phyloP scores from a whole-genome alignment of 768 basidiomycete genomes.

The Aureoboletus auriporus region DNA sequence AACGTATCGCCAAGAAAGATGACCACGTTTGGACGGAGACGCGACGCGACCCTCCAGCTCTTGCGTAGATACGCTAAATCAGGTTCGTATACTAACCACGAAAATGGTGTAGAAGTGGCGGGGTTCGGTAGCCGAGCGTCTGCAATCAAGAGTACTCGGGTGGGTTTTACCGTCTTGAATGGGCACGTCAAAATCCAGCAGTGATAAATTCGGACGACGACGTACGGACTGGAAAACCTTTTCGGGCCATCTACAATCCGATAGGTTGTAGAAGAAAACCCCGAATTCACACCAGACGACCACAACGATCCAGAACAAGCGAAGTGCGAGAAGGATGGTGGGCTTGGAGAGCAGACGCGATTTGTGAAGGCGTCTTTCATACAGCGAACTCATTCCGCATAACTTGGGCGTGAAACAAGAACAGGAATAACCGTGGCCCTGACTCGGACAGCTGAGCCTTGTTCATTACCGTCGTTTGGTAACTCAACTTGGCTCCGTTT shows the following conservation, averaged over 20 bases:
- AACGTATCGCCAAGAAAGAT: conserved; percentile 79
- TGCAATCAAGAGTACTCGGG: conserved; percentile 63
- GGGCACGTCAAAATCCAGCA: not conserved
- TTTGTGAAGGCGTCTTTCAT: conserved; percentile 24
- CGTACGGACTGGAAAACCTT: conserved; percentile 25
- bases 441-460: no score
- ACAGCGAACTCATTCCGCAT: conserved; percentile 27
- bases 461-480: no score
- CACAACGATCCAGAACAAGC: conserved; percentile 49
- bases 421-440: not conserved
- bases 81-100: conserved; percentile 43
- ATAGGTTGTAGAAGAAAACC: conserved; percentile 54
- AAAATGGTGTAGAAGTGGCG: conserved; percentile 28
- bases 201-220: conserved; percentile 1
- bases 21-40: conserved; percentile 58
- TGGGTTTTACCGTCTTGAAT: conserved; percentile 27
- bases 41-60: conserved; percentile 61
- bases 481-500: not conserved
- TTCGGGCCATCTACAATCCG: conserved; percentile 58
- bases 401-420: conserved; percentile 4
- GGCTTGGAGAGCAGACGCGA: conserved; percentile 27
- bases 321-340: conserved; percentile 40
- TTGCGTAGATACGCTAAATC: conserved; percentile 61
- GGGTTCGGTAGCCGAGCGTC: conserved; percentile 58
- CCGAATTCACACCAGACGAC: conserved; percentile 67